Evolutionary conservation across 116 monocot species (phyloP).

Genomic region (Papilionanthe hybrid): DNA sequence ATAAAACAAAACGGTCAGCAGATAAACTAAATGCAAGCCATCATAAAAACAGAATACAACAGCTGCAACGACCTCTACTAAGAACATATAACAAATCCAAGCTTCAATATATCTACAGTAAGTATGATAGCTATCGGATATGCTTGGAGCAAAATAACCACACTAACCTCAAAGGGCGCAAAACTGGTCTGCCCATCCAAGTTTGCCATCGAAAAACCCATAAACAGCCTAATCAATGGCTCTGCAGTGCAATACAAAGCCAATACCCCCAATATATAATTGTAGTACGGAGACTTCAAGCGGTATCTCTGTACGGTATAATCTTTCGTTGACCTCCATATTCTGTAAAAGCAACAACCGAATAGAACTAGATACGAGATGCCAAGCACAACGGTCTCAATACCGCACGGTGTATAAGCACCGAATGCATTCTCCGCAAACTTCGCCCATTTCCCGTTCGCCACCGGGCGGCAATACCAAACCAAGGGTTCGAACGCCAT

Average conservation of each 20-base stretch:
- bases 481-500: conserved; percentile 61
- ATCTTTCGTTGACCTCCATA: conserved; percentile 62
- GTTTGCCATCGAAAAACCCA: conserved; percentile 56
- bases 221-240: conserved; percentile 48
- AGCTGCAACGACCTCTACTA: background rate
- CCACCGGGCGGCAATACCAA: conserved; percentile 86
- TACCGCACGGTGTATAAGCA: conserved; percentile 84
- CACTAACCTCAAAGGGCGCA: conserved; percentile 89
- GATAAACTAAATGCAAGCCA: background rate
- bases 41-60: background rate
- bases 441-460: conserved; percentile 53
- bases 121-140: background rate
- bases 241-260: conserved; percentile 45
- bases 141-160: background rate
- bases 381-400: conserved; percentile 60
- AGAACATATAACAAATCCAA: background rate
- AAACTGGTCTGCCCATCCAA: conserved; percentile 59
- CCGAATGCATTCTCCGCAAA: conserved; percentile 76
- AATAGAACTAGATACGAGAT: conserved; percentile 72
- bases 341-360: conserved; percentile 59
- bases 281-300: conserved; percentile 46
- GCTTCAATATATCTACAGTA: background rate
- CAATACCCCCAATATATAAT: conserved; percentile 56
- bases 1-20: too few species aligned
- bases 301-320: conserved; percentile 38